These are phyloP conservation scores for Solanum lignicaule DNA, from an alignment of 257 asterid genomes.

Conservation along the genomic window DNA sequence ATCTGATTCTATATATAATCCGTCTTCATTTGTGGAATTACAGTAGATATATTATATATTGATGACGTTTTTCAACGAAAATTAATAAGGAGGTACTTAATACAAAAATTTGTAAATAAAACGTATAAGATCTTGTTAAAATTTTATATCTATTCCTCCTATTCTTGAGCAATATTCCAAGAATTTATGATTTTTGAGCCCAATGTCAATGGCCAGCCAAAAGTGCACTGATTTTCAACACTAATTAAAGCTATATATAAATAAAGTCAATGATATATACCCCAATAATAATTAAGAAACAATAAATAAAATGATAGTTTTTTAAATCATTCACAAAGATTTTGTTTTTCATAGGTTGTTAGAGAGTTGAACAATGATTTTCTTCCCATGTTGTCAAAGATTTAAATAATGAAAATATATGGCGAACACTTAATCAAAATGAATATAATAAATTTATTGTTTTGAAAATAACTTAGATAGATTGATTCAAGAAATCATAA, in stretches of 20 bases:
- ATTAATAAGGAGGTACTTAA: background rate
- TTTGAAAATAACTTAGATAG: background rate
- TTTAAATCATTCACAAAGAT: background rate
- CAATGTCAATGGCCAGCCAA: background rate
- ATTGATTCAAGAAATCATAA: background rate
- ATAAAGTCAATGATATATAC: background rate
- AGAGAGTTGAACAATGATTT: background rate
- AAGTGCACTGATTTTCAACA: background rate
- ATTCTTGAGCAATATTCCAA: background rate
- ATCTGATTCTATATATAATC: background rate
- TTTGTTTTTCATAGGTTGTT: background rate
- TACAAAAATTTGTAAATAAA: background rate
- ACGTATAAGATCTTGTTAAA: background rate
- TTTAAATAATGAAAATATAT: background rate
- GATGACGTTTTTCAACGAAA: too few relatives aligned
- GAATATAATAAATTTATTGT: background rate
- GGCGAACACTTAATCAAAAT: background rate
- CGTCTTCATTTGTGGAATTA: background rate
- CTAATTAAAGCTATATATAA: background rate
- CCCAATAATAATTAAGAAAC: background rate
- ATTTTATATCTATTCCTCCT: background rate
- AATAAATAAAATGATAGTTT: background rate
- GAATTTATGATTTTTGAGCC: background rate
- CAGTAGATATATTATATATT: background rate
- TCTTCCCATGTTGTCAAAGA: background rate